Evolutionary conservation across 108 stramenopile species (phyloP), one percentile per base, ranked within the genome.

Genomic region (Nitzschia putrida): DNA sequence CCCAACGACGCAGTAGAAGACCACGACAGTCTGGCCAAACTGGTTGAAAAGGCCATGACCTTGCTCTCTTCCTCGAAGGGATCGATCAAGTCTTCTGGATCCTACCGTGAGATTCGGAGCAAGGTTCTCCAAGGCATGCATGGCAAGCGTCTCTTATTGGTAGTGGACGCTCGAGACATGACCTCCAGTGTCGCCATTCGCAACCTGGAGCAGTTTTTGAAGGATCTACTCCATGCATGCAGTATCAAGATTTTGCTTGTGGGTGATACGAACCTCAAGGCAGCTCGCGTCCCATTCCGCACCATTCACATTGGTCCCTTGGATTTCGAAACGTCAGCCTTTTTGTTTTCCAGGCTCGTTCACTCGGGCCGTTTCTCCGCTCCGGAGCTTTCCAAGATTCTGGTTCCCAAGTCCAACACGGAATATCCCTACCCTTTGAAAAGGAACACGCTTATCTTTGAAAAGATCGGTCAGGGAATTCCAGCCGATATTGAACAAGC

Each of bases 251-350:
- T 76, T 43, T 29, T 40, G 8, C 45, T 26, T 14, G n/a, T 14
- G 22, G 65, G 41, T 37, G 43, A 71, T 39, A 23, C 22, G 1
- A 16, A 39, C 21, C 1, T 25, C 42, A 69, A 43, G 43, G 22
- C 57, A 0, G 40, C 68, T 8, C 29, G 24, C 2, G 22, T 69
- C 2, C 22, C 68, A 0, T 57, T 20, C 2, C 22, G 51, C 0
- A 39, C 29, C 57, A 53, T 76, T 56, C 68, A 69, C 16, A 55
- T 76, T 39, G 57, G 53, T 50, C 44, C 68, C 8, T 57, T 76
- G 23, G 53, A 63, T 25, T 68, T 64, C 24, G 42, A 52, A 47
- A 66, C 75, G 8, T 58, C 75, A 2, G 61, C 68, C 0, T n/a
- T 41, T 14, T 26, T 76, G 40, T 76, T 53, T 49, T 45, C 63